These are phyloP conservation scores for Pinus albicaulis DNA, from an alignment of 75 land plant species.

Conservation along the genomic window DNA sequence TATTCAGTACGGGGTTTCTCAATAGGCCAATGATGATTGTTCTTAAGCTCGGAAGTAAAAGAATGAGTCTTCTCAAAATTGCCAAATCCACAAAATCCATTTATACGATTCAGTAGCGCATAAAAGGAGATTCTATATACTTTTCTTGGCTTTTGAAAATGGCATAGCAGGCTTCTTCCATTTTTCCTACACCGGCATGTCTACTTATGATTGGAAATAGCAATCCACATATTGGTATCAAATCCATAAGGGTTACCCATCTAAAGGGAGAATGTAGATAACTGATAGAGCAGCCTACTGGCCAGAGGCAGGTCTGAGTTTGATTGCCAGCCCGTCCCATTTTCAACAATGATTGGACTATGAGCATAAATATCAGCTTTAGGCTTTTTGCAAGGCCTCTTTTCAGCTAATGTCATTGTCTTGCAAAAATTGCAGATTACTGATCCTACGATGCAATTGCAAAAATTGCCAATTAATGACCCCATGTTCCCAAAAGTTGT, in stretches of 20 bases:
- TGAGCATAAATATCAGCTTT: slow-evolving; percentile 67
- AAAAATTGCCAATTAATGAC: too few relatives aligned
- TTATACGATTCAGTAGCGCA: slow-evolving; percentile 44
- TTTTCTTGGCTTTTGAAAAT: slow-evolving; percentile 48
- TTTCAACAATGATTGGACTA: slow-evolving; percentile 37
- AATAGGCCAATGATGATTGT: slow-evolving; percentile 35
- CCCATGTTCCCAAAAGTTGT: too few relatives aligned
- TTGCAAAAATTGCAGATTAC: slow-evolving; percentile 37
- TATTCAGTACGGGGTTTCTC: slow-evolving; percentile 40
- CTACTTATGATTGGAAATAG: slow-evolving; percentile 10
- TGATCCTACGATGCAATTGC: too few relatives aligned
- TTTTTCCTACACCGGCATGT: slow-evolving; percentile 44
- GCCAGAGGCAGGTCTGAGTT: too few relatives aligned
- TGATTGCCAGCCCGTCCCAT: too few relatives aligned
- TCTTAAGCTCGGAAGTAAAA: slow-evolving; percentile 48
- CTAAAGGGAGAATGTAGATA: too few relatives aligned
- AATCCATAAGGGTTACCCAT: too few relatives aligned
- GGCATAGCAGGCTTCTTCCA: slow-evolving; percentile 42
- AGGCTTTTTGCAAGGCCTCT: slow-evolving; percentile 45
- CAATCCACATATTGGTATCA: too few relatives aligned
- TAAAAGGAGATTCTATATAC: slow-evolving; percentile 28
- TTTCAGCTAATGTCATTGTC: slow-evolving; percentile 32
- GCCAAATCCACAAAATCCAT: slow-evolving; percentile 51
- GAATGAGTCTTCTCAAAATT: slow-evolving; percentile 48
- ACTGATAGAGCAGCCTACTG: too few relatives aligned